Base-by-base conservation (phyloP, 768 basidiomycete genomes). In the Termitomyces sp. region DNA sequence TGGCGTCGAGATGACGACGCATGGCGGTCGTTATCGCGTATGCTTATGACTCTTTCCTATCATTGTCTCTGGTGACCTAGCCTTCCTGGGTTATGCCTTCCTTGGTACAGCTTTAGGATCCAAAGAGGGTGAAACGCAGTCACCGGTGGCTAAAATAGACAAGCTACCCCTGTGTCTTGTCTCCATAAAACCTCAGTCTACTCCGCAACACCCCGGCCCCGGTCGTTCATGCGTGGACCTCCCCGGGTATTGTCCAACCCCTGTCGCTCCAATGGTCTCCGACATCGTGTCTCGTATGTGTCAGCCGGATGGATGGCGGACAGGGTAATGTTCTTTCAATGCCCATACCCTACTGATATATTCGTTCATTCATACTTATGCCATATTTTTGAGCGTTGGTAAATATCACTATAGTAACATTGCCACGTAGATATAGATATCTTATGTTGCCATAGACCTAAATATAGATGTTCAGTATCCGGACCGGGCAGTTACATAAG, bases 41-140 rank as follows among this genome's bases (percentile, higher is more conserved):
- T 35, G 8, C 4, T 13, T 12, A 35, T 35, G 33, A 12, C 33
- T 35, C 3, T 35, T 35, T 35, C 33, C 33, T 9, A 12, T 35
- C 33, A 13, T 10, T 35, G 33, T 81, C 54, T 60, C 65, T 3
- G 58, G 68, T 45, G 75, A 80, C 28, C 72, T 81, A 35, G 75
- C 79, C 65, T 84, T 60, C 75, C 72, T 1, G 63, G 72, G 38
- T 85, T 83, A 83, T 84, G 84, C 68, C 53, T 59, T 33, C 5
- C n/a, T 33, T 33, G 32, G 32, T 32, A 32, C 32, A 32, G n/a
- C n/a, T n/a, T 32, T 4, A 10, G 4, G 33, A 13, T 35, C 9
- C 9, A 13, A 35, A 35, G 33, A 1, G 76, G 77, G 8, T 82
- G 78, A 55, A 24, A 84, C 36, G 71, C 58, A 80, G 80, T 81